Base-by-base conservation (phyloP, 768 basidiomycete species). In the Phylloporus sp. region DNA sequence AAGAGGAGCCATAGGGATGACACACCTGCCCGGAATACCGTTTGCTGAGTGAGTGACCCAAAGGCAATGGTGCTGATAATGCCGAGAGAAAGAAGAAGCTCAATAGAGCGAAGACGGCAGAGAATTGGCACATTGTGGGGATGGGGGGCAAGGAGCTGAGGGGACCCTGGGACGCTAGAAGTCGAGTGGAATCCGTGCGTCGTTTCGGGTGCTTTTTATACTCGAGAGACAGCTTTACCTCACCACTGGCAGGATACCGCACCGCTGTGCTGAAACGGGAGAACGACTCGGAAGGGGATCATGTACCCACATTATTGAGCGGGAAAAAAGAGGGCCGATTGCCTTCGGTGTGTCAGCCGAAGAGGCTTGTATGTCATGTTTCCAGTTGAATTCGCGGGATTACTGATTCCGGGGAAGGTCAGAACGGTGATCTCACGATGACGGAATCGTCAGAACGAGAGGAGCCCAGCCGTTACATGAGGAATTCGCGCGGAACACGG, bases 1-100 rank as follows among this genome's bases (percentile, higher is more conserved):
- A 32, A 6, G 26, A 20, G 24, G 13, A 7, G 17, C 20, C 8
- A 6, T 8, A 21, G 43, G 15, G 28, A 14, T 1, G 6, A 69
- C 79, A 52, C 61, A 86, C 86, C 52, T 71, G 68, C 33, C 86
- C 86, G 7, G 54, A 58, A 55, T 74, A 74, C 42, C 85, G 75
- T 62, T 75, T 79, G 48, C 75, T 72, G 28, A 82, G 69, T 22
- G 65, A 56, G 22, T 57, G 56, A 43, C 56, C 62, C 27, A 35
- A 24, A 5, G 42, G 63, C 56, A 56, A 66, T 55, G 49, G 62
- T 8, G 75, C 66, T 17, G 78, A 78, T 48, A 76, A 55, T 33
- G 63, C 60, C 40, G 71, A 51, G 46, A 75, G 55, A 49, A 77
- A 36, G 53, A 73, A 67, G 42, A 72, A 61, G 60, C 75, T 67